phyloP scores from a whole-genome alignment of 2,329 filamentous ascomycete species.

The Fusarium kyushuense region DNA sequence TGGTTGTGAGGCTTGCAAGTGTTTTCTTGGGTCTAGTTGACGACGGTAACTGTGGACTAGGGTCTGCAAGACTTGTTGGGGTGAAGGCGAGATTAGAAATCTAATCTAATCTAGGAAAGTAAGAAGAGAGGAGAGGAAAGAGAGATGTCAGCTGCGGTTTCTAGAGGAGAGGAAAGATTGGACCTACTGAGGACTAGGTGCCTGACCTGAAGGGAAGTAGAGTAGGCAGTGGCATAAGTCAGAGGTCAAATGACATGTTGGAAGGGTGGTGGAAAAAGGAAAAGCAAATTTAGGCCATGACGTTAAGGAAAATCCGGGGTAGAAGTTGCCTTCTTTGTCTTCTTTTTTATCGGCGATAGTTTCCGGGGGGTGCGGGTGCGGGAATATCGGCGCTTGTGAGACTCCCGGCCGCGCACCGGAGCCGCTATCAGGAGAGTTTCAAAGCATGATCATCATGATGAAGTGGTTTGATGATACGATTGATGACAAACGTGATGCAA shows the following conservation, averaged over 20 bases:
- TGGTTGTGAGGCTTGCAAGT: slow-evolving; percentile 35
- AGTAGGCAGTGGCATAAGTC: background rate
- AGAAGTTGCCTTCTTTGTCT: slow-evolving; percentile 21
- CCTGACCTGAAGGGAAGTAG: background rate
- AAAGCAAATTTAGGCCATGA: slow-evolving; percentile 28
- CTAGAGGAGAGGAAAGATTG: slow-evolving; percentile 31
- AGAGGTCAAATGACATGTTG: slow-evolving; percentile 25
- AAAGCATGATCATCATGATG: slow-evolving; percentile 4
- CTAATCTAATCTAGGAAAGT: slow-evolving; percentile 41
- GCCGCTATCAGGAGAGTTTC: slow-evolving; percentile 13
- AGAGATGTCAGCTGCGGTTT: slow-evolving; percentile 11
- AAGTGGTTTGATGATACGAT: slow-evolving; percentile 2
- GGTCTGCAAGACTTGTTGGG: slow-evolving; percentile 36
- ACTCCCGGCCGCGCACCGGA: slow-evolving; percentile 30
- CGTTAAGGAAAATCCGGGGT: slow-evolving; percentile 45
- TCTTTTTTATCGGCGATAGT: slow-evolving; percentile 13
- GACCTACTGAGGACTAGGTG: background rate
- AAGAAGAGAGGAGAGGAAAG: slow-evolving; percentile 21
- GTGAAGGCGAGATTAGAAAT: background rate
- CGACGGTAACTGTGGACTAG: slow-evolving; percentile 21
- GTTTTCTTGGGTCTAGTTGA: slow-evolving; percentile 17
- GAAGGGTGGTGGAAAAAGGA: slow-evolving; percentile 17
- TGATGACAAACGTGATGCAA: background rate
- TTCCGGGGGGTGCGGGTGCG: slow-evolving; percentile 29
- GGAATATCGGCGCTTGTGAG: slow-evolving; percentile 28